A percentile compares a stretch with the other conserved stretches of the same genome.
Conservation (phyloP, 148 eudicot species). For the Persicaria tinctoria region DNA sequence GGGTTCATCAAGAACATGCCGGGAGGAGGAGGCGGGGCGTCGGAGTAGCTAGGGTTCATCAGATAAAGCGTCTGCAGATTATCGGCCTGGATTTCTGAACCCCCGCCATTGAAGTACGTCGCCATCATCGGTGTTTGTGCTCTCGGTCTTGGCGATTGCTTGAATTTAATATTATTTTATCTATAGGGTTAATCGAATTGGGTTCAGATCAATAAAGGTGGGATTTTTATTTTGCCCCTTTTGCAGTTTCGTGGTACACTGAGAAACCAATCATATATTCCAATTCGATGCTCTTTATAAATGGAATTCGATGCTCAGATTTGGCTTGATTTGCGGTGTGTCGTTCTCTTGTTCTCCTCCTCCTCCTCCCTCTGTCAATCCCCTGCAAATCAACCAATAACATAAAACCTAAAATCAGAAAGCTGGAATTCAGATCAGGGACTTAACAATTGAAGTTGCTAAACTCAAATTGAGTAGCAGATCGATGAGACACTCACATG, state of each 20-base stretch:
- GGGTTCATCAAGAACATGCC: neutral
- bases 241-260: no score
- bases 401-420: neutral
- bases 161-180: neutral
- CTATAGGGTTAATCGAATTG: neutral
- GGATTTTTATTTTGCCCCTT: no score
- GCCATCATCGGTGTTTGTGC: conserved; percentile 29
- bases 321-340: neutral
- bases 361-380: neutral
- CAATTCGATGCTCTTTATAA: neutral
- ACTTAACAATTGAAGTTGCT: neutral
- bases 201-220: no score
- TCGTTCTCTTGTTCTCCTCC: neutral
- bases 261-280: neutral
- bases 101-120: conserved; percentile 50
- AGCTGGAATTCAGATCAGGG: neutral
- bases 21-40: conserved; percentile 15
- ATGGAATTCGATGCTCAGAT: neutral
- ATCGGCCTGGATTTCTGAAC: conserved; percentile 58
- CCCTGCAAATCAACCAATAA: neutral
- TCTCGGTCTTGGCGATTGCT: neutral
- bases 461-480: neutral
- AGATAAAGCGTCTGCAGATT: conserved; percentile 61
- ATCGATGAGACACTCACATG: neutral
- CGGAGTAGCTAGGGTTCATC: conserved; percentile 63